Base-by-base conservation (phyloP, 768 basidiomycete species). In the Amanita brunnescens region DNA sequence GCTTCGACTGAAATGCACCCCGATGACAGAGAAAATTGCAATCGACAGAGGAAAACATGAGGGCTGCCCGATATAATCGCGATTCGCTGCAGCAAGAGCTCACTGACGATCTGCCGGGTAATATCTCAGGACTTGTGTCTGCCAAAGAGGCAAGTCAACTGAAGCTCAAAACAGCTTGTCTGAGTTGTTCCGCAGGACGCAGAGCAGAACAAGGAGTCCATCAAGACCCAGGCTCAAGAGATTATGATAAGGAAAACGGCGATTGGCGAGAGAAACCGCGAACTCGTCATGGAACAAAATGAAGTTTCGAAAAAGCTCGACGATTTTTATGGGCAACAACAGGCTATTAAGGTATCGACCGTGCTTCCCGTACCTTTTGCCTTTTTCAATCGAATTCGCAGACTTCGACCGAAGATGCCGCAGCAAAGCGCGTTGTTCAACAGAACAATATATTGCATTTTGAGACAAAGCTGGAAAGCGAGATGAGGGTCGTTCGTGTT, bases 31-130 rank as follows among this genome's bases (percentile, higher is more conserved):
- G 9, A 1, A 57, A 68, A 47, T 69, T 67, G 24, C 54, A 41
- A 39, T 35, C 44, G 2, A 62, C 69, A 20, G 60, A 69, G 41
- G 44, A 58, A 1, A 40, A 53, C 2, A 37, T 60, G 14, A 58
- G 66, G 33, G 42, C 42, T 5, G 69, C 72, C 26, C 80, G 71
- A 60, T 30, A 54, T 6, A 57, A 55, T 1, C 64, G 77, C 35
- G 58, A 60, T 26, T 64, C 65, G 18, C 60, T 86, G 14, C 77
- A 83, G 55, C 68, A 75, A 32, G 83, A 85, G 54, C 73, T 75
- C 10, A 85, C 84, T 51, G 83, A 87, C 16, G 84, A 86, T 10
- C 68, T 85, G 62, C 83, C 86, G 1, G 77, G 77, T 6, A 75
- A 77, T 57, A 70, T 87, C n/a, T 69, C 75, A 18, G 76, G 74